Conservation (phyloP, 1,139 yeast species). For the Scheffersomyces cryptocercus region DNA sequence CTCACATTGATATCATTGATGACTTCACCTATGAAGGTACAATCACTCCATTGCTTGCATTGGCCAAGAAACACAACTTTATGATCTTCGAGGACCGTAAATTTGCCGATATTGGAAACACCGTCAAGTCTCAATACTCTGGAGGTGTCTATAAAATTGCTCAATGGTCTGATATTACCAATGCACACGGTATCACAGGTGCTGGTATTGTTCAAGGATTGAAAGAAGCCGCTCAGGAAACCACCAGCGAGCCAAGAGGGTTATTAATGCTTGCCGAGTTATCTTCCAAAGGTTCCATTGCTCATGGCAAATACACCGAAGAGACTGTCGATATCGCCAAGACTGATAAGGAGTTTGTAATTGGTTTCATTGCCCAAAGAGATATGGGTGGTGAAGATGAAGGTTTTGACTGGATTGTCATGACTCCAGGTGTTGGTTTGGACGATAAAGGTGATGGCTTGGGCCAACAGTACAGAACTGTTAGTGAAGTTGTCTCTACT, state of each 20-base stretch:
- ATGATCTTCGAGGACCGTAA: conserved; percentile 94
- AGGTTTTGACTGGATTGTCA: conserved; percentile 89
- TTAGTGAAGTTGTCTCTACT: conserved; percentile 72
- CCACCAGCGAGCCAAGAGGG: conserved; percentile 73
- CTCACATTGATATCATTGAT: conserved; percentile 89
- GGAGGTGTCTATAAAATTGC: conserved; percentile 91
- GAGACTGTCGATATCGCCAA: conserved; percentile 90
- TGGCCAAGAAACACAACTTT: conserved; percentile 78
- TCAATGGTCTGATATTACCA: conserved; percentile 94
- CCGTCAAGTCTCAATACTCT: conserved; percentile 89
- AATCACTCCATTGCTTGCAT: conserved; percentile 65
- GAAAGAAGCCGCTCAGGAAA: conserved; percentile 76
- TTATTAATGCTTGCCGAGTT: conserved; percentile 93
- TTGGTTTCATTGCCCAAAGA: conserved; percentile 94
- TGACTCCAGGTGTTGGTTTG: conserved; percentile 98
- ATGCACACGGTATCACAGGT: conserved; percentile 98
- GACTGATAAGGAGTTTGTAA: conserved; percentile 81
- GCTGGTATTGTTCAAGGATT: conserved; percentile 89
- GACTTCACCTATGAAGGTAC: conserved; percentile 86
- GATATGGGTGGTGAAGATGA: conserved; percentile 82
- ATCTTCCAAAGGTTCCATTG: conserved; percentile 89
- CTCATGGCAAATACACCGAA: conserved; percentile 85
- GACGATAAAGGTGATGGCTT: conserved; percentile 96
- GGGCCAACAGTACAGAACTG: conserved; percentile 97
- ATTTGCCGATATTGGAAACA: conserved; percentile 98